Evolutionary conservation across 2,329 filamentous ascomycete species (phyloP).

Genomic region (Aureobasidium sp.): DNA sequence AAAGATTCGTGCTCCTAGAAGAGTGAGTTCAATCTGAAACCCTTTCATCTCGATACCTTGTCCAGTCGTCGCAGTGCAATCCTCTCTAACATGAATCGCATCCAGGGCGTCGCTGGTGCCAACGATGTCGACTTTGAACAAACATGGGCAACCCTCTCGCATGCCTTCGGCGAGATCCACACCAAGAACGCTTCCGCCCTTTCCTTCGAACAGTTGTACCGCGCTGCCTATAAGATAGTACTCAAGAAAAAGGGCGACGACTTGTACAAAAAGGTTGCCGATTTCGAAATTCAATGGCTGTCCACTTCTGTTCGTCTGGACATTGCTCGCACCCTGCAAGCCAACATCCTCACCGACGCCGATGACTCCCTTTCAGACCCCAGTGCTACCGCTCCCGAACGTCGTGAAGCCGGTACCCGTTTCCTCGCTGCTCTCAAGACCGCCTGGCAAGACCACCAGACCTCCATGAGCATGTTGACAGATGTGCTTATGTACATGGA

Average conservation of each 20-base stretch:
- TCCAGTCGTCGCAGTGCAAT: not conserved
- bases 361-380: constrained; percentile 27
- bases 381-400: constrained; percentile 62
- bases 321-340: constrained; percentile 63
- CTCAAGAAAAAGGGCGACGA: constrained; percentile 75
- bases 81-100: not conserved
- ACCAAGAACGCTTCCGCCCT: constrained; percentile 81
- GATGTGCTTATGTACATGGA: constrained; percentile 98
- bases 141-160: constrained; percentile 68
- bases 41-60: not conserved
- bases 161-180: constrained; percentile 80
- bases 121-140: constrained; percentile 73
- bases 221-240: constrained; percentile 88
- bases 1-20: constrained; percentile 59
- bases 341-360: constrained; percentile 32
- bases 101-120: constrained; percentile 46
- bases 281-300: constrained; percentile 78
- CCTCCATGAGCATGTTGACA: constrained; percentile 89
- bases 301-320: constrained; percentile 59
- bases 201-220: constrained; percentile 93
- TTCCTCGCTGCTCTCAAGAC: constrained; percentile 69
- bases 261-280: constrained; percentile 71
- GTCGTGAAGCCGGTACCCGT: constrained; percentile 69
- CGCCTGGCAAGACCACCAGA: constrained; percentile 81
- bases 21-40: constrained; percentile 42